A percentile compares a stretch with the other conserved stretches of the same genome.
Evolutionary conservation across 1,284 basidiomycete species (phyloP).

Genomic region (Ganoderma multipileum): DNA sequence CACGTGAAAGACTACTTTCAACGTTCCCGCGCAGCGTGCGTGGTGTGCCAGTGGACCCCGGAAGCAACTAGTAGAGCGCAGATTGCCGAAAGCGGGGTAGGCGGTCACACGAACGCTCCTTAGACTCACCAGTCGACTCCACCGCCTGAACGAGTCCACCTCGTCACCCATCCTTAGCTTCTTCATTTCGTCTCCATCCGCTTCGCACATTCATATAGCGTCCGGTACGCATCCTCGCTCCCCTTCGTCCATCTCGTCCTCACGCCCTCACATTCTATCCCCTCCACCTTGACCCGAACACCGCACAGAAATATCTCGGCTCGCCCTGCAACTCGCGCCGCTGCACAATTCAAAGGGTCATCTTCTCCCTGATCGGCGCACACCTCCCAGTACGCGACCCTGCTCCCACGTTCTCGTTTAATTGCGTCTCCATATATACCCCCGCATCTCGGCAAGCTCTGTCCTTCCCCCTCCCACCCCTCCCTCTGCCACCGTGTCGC

Average conservation of each 20-base stretch:
- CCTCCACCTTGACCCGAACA: neutral
- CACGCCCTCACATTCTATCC: neutral
- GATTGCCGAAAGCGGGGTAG: constrained; percentile 31
- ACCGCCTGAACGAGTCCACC: neutral
- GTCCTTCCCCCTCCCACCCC: constrained; percentile 12
- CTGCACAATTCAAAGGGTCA: neutral
- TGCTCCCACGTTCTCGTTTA: constrained; percentile 32
- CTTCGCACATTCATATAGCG: constrained; percentile 11
- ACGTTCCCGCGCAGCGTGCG: neutral
- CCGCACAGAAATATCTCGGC: neutral
- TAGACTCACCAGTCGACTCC: neutral
- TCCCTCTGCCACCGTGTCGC: neutral
- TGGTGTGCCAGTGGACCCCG: neutral
- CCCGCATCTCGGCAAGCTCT: constrained; percentile 5
- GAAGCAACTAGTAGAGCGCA: constrained; percentile 13
- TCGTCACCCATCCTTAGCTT: neutral
- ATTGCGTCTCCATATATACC: constrained; percentile 28
- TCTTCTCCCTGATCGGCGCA: constrained; percentile 26
- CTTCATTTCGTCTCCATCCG: constrained; percentile 11
- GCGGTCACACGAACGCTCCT: constrained; percentile 28
- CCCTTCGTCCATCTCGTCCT: constrained; percentile 6
- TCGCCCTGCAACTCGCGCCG: neutral
- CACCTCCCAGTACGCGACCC: constrained; percentile 24
- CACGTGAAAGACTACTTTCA: neutral
- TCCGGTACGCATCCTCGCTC: constrained; percentile 13